phyloP scores from a whole-genome alignment of 1,284 basidiomycete species.

The Tetrapyrgos nigripes region DNA sequence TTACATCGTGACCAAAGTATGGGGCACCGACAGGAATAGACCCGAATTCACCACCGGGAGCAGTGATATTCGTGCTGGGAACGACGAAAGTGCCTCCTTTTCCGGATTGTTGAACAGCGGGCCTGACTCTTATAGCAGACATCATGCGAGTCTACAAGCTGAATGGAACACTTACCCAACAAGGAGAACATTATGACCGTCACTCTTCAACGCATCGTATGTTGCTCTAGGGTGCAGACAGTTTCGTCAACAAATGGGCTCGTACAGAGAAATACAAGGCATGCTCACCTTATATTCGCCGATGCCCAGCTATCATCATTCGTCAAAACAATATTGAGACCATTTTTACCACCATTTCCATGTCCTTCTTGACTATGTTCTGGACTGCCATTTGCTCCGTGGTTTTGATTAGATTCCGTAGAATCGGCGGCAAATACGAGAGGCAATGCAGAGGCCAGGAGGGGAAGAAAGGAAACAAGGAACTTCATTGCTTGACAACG shows the following conservation, averaged over 20 bases:
- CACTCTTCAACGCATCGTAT: slow-evolving; percentile 13
- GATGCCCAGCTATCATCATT: slow-evolving; percentile 21
- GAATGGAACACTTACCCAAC: slow-evolving; percentile 7
- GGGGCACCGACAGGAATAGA: slow-evolving; percentile 16
- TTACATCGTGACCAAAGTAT: slow-evolving; percentile 15
- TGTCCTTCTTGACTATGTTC: too few species aligned
- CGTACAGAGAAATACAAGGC: neutral
- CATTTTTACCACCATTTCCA: neutral
- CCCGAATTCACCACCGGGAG: slow-evolving; percentile 19
- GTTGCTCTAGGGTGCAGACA: slow-evolving; percentile 6
- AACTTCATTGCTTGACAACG: neutral
- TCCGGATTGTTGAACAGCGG: slow-evolving; percentile 19
- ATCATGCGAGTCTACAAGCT: neutral
- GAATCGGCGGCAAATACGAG: neutral
- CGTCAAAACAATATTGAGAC: slow-evolving; percentile 15
- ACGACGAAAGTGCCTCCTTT: slow-evolving; percentile 16
- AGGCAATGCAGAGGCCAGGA: neutral
- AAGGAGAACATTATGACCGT: slow-evolving; percentile 17
- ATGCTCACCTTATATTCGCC: slow-evolving; percentile 14
- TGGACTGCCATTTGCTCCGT: neutral
- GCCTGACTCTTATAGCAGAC: slow-evolving; percentile 1
- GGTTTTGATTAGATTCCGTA: neutral
- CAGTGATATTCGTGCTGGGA: slow-evolving; percentile 18
- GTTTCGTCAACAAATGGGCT: neutral
- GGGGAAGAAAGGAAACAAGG: neutral